These are phyloP conservation scores for Pythium graminicola DNA, from an alignment of 352 stramenopile genomes.

Conservation along the genomic window DNA sequence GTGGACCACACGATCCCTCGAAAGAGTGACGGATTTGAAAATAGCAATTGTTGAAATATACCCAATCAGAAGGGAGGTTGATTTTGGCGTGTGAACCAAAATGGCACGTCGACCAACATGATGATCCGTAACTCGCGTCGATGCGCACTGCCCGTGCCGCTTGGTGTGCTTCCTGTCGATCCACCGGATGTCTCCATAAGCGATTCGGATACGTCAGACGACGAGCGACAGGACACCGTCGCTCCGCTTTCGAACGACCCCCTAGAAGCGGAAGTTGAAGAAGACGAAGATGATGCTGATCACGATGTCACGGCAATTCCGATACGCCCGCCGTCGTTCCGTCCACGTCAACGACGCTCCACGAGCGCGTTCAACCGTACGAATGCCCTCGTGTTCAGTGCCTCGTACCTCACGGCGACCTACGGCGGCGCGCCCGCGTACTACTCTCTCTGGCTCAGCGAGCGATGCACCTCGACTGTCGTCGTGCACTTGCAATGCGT, in stretches of 20 bases:
- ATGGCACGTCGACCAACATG: constrained; percentile 17
- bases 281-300: not conserved
- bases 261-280: not conserved
- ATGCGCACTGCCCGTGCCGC: not conserved
- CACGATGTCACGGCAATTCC: too few species aligned
- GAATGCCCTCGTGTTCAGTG: constrained; percentile 33
- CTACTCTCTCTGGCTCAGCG: constrained; percentile 53
- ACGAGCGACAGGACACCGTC: not conserved
- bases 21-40: constrained; percentile 1
- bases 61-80: constrained; percentile 3
- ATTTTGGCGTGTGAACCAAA: not conserved
- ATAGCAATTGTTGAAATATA: constrained; percentile 1
- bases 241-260: not conserved
- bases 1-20: constrained; percentile 7
- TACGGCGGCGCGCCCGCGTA: constrained; percentile 52
- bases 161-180: too few species aligned
- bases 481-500: constrained; percentile 62
- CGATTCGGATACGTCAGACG: not conserved
- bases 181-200: too few species aligned
- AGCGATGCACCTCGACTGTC: constrained; percentile 55
- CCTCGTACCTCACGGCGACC: constrained; percentile 40
- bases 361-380: constrained; percentile 19
- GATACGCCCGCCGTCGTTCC: too few species aligned
- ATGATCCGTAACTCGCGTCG: not conserved
- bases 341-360: constrained; percentile 12